Percentiles rank a stretch among this genome's conserved stretches.
These are phyloP conservation scores for Climacium dendroides DNA, from an alignment of 225 moss, liverwort and hornwort genomes.

Conservation along the genomic window DNA sequence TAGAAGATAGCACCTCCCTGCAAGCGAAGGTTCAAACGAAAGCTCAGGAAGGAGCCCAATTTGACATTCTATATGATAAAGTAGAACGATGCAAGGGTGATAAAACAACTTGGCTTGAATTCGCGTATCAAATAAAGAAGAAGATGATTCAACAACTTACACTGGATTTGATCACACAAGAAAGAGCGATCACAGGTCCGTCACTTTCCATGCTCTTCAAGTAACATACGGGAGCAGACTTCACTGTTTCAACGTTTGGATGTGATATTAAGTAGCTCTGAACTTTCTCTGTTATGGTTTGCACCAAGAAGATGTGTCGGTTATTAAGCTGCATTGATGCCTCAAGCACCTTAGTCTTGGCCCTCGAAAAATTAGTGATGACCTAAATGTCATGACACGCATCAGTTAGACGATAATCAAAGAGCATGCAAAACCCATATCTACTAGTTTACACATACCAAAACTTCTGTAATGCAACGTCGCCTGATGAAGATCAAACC, in stretches of 20 bases:
- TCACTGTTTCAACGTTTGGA: slow-evolving; percentile 38
- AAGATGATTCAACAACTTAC: slow-evolving; percentile 13
- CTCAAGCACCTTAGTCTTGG: slow-evolving; percentile 42
- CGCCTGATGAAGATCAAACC: neutral
- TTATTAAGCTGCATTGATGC: slow-evolving; percentile 54
- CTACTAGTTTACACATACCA: neutral
- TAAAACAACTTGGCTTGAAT: neutral
- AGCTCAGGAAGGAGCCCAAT: neutral
- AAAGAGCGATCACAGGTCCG: slow-evolving; percentile 27
- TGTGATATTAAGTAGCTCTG: slow-evolving; percentile 21
- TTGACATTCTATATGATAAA: neutral
- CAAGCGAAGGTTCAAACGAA: neutral
- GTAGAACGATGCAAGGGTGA: neutral
- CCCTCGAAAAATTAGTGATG: slow-evolving; percentile 82
- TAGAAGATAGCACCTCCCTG: slow-evolving; percentile 52
- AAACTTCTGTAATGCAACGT: neutral
- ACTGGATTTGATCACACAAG: slow-evolving; percentile 22
- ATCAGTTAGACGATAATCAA: neutral
- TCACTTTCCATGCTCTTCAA: slow-evolving; percentile 27
- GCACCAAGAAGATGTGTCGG: slow-evolving; percentile 51
- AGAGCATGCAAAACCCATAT: neutral
- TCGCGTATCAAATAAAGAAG: neutral
- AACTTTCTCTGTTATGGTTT: slow-evolving; percentile 36
- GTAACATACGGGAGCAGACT: slow-evolving; percentile 51
- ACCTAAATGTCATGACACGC: slow-evolving; percentile 16